phyloP scores from a whole-genome alignment of 202 grass and related monocot species.

The Saccharum hybrid region DNA sequence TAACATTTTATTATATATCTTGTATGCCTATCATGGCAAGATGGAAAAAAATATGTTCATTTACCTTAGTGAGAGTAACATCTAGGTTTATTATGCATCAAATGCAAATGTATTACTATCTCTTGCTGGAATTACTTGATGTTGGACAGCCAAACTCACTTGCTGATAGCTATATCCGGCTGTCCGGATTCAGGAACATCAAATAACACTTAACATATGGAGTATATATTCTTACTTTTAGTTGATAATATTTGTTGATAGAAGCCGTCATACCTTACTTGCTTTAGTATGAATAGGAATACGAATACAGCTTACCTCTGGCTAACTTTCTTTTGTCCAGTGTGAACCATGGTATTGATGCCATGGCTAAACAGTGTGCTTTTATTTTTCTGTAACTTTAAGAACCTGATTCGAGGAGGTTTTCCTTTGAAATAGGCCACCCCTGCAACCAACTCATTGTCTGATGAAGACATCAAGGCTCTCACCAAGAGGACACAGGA shows the following conservation, averaged over 20 bases:
- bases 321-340: slow-evolving; percentile 1
- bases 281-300: slow-evolving; percentile 20
- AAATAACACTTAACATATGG: neutral
- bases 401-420: neutral
- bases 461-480: slow-evolving; percentile 70
- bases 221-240: slow-evolving; percentile 21
- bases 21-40: neutral
- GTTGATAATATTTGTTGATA: neutral
- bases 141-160: neutral
- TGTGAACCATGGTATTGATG: slow-evolving; percentile 13
- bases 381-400: slow-evolving; percentile 3
- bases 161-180: neutral
- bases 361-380: neutral
- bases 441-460: slow-evolving; percentile 69
- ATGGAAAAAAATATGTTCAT: slow-evolving; percentile 16
- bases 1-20: neutral
- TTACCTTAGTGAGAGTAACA: neutral
- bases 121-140: neutral
- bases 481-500: slow-evolving; percentile 97
- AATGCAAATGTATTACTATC: neutral
- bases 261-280: slow-evolving; percentile 1
- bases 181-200: neutral
- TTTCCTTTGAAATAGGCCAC: slow-evolving; percentile 66
- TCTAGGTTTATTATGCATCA: slow-evolving; percentile 2
- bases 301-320: neutral